These are phyloP conservation scores for Cryptococcus sp. DNA, from an alignment of 1,284 basidiomycete genomes.

Conservation along the genomic window DNA sequence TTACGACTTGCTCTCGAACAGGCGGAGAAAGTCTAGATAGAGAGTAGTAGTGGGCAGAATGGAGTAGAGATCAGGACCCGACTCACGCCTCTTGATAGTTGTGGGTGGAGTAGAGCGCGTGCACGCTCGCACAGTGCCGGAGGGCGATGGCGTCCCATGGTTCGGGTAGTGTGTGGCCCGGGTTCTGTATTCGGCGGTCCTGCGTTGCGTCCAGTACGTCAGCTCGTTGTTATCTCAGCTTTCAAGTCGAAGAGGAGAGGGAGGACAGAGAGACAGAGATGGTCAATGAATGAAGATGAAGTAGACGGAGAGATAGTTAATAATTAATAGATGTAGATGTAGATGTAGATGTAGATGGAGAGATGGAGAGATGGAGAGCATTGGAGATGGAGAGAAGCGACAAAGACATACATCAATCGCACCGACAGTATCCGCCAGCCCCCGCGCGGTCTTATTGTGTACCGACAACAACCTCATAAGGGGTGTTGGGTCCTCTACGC, in stretches of 20 bases:
- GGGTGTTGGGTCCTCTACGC: constrained; percentile 29
- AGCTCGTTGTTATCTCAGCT: too few relatives aligned
- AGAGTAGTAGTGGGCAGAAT: too few relatives aligned
- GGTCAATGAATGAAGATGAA: too few relatives aligned
- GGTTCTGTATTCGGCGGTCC: constrained; percentile 20
- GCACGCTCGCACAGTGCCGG: constrained; percentile 47
- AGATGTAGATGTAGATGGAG: too few relatives aligned
- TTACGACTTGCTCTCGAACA: too few relatives aligned
- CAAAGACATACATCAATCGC: constrained; percentile 37
- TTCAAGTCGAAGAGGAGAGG: too few relatives aligned
- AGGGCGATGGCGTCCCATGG: constrained; percentile 49
- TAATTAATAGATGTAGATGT: too few relatives aligned
- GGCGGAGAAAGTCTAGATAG: too few relatives aligned
- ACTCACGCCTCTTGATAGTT: constrained; percentile 43
- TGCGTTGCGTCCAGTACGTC: neutral
- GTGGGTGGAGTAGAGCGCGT: constrained; percentile 34
- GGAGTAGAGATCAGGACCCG: too few relatives aligned
- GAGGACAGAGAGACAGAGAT: too few relatives aligned
- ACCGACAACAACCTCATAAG: constrained; percentile 38
- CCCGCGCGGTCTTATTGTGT: constrained; percentile 40
- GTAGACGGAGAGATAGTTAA: too few relatives aligned
- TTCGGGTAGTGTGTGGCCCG: constrained; percentile 40
- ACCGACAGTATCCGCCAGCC: constrained; percentile 43
- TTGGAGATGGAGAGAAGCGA: neutral
- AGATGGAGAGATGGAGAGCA: too few relatives aligned